Evolutionary conservation across 352 stramenopile genomes (phyloP).

Genomic region (Phytophthora pluvialis): DNA sequence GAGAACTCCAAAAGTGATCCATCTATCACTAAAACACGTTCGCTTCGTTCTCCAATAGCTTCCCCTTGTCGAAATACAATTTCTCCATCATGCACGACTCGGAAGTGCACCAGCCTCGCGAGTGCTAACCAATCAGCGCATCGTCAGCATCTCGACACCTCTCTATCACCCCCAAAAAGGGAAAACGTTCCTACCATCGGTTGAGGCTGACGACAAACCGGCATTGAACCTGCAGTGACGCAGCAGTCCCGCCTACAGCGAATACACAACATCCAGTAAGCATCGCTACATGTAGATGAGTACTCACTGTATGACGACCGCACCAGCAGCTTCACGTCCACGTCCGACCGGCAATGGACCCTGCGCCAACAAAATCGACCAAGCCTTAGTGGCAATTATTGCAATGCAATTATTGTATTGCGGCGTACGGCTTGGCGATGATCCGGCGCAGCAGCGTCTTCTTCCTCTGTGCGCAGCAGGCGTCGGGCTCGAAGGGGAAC

Average conservation of each 20-base stretch:
- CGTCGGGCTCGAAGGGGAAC: constrained; percentile 2
- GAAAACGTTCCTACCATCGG: constrained; percentile 36
- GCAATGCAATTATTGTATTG: too few species aligned
- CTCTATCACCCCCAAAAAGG: neutral
- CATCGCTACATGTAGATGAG: too few species aligned
- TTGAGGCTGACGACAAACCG: constrained; percentile 40
- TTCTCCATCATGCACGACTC: constrained; percentile 49
- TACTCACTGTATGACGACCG: neutral
- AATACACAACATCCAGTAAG: too few species aligned
- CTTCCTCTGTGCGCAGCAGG: constrained; percentile 30
- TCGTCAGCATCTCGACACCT: neutral
- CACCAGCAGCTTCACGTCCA: constrained; percentile 61
- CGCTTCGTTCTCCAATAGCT: constrained; percentile 42
- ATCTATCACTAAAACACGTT: constrained; percentile 46
- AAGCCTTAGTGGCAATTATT: neutral
- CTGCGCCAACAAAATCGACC: constrained; percentile 12
- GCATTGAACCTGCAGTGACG: constrained; percentile 40
- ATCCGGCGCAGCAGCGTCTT: constrained; percentile 5
- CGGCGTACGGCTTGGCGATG: constrained; percentile 12
- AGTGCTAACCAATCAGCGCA: constrained; percentile 33
- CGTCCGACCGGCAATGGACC: constrained; percentile 48
- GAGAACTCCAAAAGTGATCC: constrained; percentile 54
- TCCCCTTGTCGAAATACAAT: constrained; percentile 51
- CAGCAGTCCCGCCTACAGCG: constrained; percentile 43
- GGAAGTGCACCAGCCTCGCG: constrained; percentile 40